phyloP scores from a whole-genome alignment of 2,329 filamentous ascomycete species.

The Alternaria brassicicola region DNA sequence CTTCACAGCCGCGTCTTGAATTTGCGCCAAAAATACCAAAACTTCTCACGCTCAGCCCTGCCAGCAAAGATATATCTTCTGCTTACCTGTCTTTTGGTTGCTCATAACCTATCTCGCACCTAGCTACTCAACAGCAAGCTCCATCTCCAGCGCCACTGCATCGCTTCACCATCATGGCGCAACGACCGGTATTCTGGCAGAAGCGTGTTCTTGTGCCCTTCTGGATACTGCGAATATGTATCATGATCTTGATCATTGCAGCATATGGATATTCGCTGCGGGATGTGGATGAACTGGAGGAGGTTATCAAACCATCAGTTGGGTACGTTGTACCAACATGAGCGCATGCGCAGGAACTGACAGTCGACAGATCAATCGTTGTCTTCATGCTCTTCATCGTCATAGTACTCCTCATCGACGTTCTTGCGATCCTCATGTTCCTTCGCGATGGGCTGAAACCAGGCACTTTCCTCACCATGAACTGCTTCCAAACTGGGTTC shows the following conservation, averaged over 20 bases:
- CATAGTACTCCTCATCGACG: conserved; percentile 44
- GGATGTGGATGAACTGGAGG: conserved; percentile 21
- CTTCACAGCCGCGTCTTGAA: conserved; percentile 16
- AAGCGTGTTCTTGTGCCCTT: conserved; percentile 49
- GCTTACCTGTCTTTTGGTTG: not conserved
- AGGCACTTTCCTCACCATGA: conserved; percentile 44
- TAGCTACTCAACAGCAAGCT: not conserved
- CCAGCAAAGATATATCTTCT: not conserved
- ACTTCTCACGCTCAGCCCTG: conserved; percentile 9
- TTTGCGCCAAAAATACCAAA: conserved; percentile 5
- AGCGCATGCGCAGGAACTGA: conserved; percentile 23
- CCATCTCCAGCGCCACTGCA: too few relatives aligned
- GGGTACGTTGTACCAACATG: conserved; percentile 22
- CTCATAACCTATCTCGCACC: not conserved
- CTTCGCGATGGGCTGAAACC: conserved; percentile 42
- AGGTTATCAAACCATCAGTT: conserved; percentile 25
- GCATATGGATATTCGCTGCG: conserved; percentile 35
- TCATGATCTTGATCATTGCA: conserved; percentile 44
- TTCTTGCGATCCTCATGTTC: conserved; percentile 45
- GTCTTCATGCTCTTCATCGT: conserved; percentile 43
- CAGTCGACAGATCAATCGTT: conserved; percentile 31
- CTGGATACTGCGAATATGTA: conserved; percentile 42
- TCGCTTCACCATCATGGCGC: conserved; percentile 29
- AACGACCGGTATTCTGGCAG: conserved; percentile 39
- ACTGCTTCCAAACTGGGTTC: conserved; percentile 45